A percentile compares a stretch with the other conserved stretches of the same genome.
Conservation (phyloP, 2,329 filamentous ascomycete genomes). For the Penicillium brevicompactum region DNA sequence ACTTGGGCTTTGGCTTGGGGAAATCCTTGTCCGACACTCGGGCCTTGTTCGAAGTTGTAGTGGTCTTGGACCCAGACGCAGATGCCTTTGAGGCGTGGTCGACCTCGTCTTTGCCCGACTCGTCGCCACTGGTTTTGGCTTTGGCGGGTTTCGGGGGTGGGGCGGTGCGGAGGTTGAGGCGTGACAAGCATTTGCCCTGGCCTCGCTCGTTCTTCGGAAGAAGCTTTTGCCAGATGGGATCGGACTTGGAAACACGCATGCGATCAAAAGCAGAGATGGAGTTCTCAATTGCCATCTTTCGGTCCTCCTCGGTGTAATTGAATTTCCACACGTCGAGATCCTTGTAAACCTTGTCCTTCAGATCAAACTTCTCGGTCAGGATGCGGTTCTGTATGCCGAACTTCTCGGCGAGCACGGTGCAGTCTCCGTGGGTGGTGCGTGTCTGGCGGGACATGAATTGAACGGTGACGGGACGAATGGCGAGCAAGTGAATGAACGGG, state of each 20-base stretch:
- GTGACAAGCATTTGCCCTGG: conserved; percentile 63
- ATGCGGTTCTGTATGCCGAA: conserved; percentile 54
- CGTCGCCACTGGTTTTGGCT: conserved; percentile 40
- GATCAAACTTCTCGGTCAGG: conserved; percentile 53
- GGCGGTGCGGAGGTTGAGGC: conserved; percentile 51
- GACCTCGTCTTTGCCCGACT: conserved; percentile 40
- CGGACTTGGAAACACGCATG: conserved; percentile 59
- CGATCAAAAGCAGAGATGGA: conserved; percentile 66
- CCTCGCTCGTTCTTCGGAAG: conserved; percentile 62
- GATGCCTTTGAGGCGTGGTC: conserved; percentile 35
- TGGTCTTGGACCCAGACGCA: conserved; percentile 30
- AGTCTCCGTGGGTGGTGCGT: conserved; percentile 52
- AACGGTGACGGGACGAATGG: conserved; percentile 51
- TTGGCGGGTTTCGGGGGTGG: conserved; percentile 2
- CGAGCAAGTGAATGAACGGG: conserved; percentile 56
- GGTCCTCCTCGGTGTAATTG: conserved; percentile 59
- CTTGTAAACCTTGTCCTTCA: conserved; percentile 62
- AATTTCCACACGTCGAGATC: conserved; percentile 66
- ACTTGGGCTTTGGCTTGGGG: conserved; percentile 40
- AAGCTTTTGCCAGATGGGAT: conserved; percentile 64
- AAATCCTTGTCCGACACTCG: conserved; percentile 41
- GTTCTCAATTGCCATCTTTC: conserved; percentile 62
- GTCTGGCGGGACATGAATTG: conserved; percentile 52
- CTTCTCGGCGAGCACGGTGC: conserved; percentile 52
- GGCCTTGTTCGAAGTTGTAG: conserved; percentile 35